Conservation (phyloP, 306 rosid genomes). For the Arachis hypogaea region DNA sequence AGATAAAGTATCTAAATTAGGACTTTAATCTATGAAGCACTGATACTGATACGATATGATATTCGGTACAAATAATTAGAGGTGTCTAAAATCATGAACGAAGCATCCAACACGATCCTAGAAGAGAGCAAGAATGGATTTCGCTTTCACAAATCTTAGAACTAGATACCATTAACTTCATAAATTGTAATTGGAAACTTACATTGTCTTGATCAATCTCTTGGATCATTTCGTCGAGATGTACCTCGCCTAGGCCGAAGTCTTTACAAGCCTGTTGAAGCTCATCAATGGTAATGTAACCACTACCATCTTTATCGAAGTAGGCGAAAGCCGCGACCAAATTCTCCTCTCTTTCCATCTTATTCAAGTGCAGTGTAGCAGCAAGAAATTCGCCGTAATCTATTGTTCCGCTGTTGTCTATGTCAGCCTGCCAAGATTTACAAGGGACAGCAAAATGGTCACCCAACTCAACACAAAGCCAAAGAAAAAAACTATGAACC, state of each 20-base stretch:
- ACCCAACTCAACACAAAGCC: slow-evolving; percentile 20
- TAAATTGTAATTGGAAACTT: slow-evolving; percentile 38
- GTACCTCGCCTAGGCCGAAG: slow-evolving; percentile 79
- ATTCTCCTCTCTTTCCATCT: slow-evolving; percentile 92
- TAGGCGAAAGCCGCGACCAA: slow-evolving; percentile 80
- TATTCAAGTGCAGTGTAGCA: slow-evolving; percentile 87
- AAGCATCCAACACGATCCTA: no score
- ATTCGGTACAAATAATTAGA: no score
- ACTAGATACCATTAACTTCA: slow-evolving; percentile 18
- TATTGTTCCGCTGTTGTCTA: slow-evolving; percentile 83
- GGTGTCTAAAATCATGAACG: no score
- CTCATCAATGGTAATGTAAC: slow-evolving; percentile 87
- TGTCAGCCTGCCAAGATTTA: slow-evolving; percentile 73
- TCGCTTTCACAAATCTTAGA: neutral
- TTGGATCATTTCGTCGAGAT: slow-evolving; percentile 66
- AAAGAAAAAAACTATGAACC: slow-evolving; percentile 1
- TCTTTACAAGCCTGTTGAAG: slow-evolving; percentile 82
- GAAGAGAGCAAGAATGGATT: neutral
- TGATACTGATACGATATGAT: no score
- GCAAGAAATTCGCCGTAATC: slow-evolving; percentile 94
- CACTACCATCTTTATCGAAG: slow-evolving; percentile 88
- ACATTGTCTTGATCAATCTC: slow-evolving; percentile 86
- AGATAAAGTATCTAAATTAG: neutral
- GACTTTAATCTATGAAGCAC: neutral
- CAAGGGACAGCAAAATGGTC: slow-evolving; percentile 4